Conservation (phyloP, 2,329 filamentous ascomycete genomes). For the Huntiella savannae region DNA sequence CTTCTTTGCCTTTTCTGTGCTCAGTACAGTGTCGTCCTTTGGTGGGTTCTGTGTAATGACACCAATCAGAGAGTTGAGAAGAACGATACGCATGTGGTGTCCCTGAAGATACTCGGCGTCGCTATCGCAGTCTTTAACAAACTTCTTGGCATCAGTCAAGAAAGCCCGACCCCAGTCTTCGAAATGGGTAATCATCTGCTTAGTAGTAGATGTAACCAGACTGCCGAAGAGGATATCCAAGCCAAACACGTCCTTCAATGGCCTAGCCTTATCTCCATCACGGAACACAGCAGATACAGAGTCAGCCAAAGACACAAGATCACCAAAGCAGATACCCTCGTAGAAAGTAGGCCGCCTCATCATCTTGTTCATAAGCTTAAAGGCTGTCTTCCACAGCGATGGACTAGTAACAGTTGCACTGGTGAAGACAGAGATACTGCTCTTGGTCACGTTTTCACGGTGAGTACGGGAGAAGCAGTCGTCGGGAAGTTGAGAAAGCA, state of each 20-base stretch:
- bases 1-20: constrained; percentile 13
- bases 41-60: constrained; percentile 16
- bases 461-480: constrained; percentile 12
- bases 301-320: constrained; percentile 20
- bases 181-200: constrained; percentile 26
- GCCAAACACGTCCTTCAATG: constrained; percentile 7
- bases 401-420: constrained; percentile 3
- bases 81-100: constrained; percentile 18
- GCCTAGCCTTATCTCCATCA: not conserved
- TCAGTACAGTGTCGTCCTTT: constrained; percentile 12
- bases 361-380: constrained; percentile 21
- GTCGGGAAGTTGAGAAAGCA: constrained; percentile 9
- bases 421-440: constrained; percentile 6
- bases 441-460: constrained; percentile 9
- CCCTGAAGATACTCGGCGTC: constrained; percentile 10
- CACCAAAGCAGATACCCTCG: constrained; percentile 24
- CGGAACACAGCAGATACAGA: constrained; percentile 14
- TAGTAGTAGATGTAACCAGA: constrained; percentile 19
- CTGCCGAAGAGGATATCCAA: constrained; percentile 10
- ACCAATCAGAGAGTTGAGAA: constrained; percentile 20
- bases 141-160: constrained; percentile 17
- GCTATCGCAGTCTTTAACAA: constrained; percentile 13
- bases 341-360: constrained; percentile 34
- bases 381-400: constrained; percentile 9
- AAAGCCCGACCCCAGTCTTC: constrained; percentile 25